Evolutionary conservation across 805 yeast genomes (phyloP).

Genomic region (Cyberlindnera euphorbiae): DNA sequence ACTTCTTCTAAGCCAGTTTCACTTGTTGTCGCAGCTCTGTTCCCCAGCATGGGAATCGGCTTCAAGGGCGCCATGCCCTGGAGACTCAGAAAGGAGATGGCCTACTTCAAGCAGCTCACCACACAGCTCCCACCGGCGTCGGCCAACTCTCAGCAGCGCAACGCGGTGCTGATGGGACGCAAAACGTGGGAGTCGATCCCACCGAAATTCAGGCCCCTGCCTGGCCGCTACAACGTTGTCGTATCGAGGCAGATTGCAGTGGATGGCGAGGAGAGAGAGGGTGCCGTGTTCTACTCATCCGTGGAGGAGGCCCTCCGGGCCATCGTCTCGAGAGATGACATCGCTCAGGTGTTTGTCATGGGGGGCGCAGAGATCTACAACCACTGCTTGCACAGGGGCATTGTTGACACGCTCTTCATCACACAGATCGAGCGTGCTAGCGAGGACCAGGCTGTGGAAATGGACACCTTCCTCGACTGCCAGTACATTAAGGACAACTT

Average conservation of each 20-base stretch:
- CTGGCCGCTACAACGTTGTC: conserved; percentile 69
- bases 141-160: conserved; percentile 30
- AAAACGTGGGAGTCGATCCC: conserved; percentile 97
- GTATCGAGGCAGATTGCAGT: conserved; percentile 44
- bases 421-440: conserved; percentile 55
- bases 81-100: conserved; percentile 80
- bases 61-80: conserved; percentile 79
- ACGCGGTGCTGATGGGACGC: conserved; percentile 94
- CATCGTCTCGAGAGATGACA: conserved; percentile 23
- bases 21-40: conserved; percentile 79
- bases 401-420: conserved; percentile 53
- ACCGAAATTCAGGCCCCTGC: conserved; percentile 72
- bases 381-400: conserved; percentile 41
- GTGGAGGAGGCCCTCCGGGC: conserved; percentile 38
- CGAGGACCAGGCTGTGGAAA: conserved; percentile 28
- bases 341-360: conserved; percentile 71
- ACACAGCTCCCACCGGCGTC: too few species aligned
- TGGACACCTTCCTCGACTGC: conserved; percentile 67
- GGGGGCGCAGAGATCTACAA: conserved; percentile 92
- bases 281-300: conserved; percentile 34
- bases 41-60: conserved; percentile 84
- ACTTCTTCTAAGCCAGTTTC: conserved; percentile 36
- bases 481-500: conserved; percentile 31
- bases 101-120: conserved; percentile 79
- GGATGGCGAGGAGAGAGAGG: conserved; percentile 19